phyloP scores from a whole-genome alignment of 441 rosid genomes.

The Codiaeum variegatum region DNA sequence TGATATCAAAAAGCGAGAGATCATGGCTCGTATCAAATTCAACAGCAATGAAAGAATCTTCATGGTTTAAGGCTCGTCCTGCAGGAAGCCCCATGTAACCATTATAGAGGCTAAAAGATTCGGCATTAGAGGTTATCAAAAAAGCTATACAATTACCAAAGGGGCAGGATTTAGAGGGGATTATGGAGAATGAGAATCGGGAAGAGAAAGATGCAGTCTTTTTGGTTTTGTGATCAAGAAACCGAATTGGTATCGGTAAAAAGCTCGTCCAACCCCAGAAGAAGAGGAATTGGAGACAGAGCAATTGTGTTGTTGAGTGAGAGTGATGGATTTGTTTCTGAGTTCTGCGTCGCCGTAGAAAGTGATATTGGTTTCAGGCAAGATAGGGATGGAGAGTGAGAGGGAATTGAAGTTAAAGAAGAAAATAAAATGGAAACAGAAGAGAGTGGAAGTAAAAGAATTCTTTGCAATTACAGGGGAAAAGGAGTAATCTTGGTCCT shows the following conservation, averaged over 20 bases:
- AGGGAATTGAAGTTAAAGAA: slow-evolving; percentile 30
- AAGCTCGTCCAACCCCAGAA: slow-evolving; percentile 56
- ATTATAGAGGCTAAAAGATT: slow-evolving; percentile 54
- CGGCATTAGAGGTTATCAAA: slow-evolving; percentile 70
- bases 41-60: slow-evolving; percentile 65
- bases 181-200: slow-evolving; percentile 64
- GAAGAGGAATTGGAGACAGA: slow-evolving; percentile 20
- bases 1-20: slow-evolving; percentile 52
- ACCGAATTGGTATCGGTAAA: slow-evolving; percentile 49
- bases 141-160: slow-evolving; percentile 73
- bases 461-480: slow-evolving; percentile 25
- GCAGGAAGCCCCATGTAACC: slow-evolving; percentile 72
- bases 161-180: slow-evolving; percentile 48
- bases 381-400: slow-evolving; percentile 29
- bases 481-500: slow-evolving; percentile 3
- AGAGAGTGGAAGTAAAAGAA: slow-evolving; percentile 19
- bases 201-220: slow-evolving; percentile 60
- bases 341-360: slow-evolving; percentile 66
- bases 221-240: slow-evolving; percentile 47
- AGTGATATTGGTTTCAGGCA: slow-evolving; percentile 45
- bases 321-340: slow-evolving; percentile 46
- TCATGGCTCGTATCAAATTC: slow-evolving; percentile 71
- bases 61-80: slow-evolving; percentile 33
- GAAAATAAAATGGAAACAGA: slow-evolving; percentile 35
- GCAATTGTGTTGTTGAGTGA: slow-evolving; percentile 56